A percentile compares a stretch with the other conserved stretches of the same genome.
phyloP scores from a whole-genome alignment of 2,329 filamentous ascomycete genomes.

The Fusarium metavorans region DNA sequence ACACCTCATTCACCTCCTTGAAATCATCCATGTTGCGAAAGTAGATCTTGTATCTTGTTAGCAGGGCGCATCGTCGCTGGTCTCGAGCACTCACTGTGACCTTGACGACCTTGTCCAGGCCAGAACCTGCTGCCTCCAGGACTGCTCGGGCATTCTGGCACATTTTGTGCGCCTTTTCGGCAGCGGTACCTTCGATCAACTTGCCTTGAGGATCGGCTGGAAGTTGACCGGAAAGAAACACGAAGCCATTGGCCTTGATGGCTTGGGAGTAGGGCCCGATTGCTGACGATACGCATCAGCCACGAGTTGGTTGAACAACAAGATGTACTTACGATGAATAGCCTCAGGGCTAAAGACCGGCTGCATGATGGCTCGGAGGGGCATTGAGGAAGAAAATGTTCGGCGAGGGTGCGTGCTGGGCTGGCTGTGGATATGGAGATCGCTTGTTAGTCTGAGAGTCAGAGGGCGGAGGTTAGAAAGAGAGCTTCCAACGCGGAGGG shows the following conservation, averaged over 20 bases:
- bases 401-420: neutral
- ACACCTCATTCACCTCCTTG: conserved; percentile 32
- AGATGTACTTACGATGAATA: conserved; percentile 15
- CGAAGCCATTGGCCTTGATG: conserved; percentile 55
- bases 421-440: neutral
- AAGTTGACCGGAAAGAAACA: conserved; percentile 79
- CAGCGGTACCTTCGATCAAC: conserved; percentile 71
- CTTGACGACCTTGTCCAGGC: conserved; percentile 74
- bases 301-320: accelerated
- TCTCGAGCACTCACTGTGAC: conserved; percentile 53
- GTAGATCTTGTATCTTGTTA: neutral
- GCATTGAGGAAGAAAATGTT: neutral
- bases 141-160: conserved; percentile 72
- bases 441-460: neutral
- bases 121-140: conserved; percentile 52
- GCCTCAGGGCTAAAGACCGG: conserved; percentile 21
- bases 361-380: conserved; percentile 7
- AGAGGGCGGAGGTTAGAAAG: neutral
- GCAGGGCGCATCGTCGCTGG: neutral
- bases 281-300: neutral
- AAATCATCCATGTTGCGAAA: conserved; percentile 20
- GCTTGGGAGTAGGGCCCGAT: conserved; percentile 33
- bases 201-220: conserved; percentile 69
- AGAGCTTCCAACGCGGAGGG: neutral
- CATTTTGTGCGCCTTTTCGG: conserved; percentile 38